A percentile compares a stretch with the other conserved stretches of the same genome.
These are phyloP conservation scores for Parastagonospora nodorum DNA, from an alignment of 2,329 filamentous ascomycete genomes.

Conservation along the genomic window DNA sequence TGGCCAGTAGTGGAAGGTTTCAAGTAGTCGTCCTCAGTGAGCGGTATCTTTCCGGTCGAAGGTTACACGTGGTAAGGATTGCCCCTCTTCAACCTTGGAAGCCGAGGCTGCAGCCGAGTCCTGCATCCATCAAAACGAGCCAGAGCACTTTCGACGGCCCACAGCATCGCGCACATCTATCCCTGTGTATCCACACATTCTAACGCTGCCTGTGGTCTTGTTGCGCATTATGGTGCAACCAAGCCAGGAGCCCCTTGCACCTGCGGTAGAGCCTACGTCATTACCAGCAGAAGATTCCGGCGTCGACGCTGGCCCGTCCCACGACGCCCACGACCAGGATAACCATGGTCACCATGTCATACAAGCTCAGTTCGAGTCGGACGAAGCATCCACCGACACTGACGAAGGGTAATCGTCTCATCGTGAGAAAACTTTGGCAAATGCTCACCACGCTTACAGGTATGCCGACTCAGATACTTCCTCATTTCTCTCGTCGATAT, in stretches of 20 bases:
- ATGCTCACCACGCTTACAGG: constrained; percentile 8
- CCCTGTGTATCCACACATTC: too few relatives aligned
- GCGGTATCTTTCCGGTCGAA: too few relatives aligned
- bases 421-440: too few relatives aligned
- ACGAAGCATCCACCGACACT: constrained; percentile 14
- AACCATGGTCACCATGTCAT: constrained; percentile 21
- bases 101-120: too few relatives aligned
- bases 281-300: constrained; percentile 16
- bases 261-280: background rate
- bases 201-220: too few relatives aligned
- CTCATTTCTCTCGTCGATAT: constrained; percentile 27
- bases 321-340: constrained; percentile 23
- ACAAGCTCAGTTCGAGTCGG: constrained; percentile 20
- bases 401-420: constrained; percentile 24
- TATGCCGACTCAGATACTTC: constrained; percentile 27
- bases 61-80: too few relatives aligned
- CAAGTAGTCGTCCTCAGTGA: too few relatives aligned
- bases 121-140: too few relatives aligned
- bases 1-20: background rate
- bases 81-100: too few relatives aligned
- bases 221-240: too few relatives aligned
- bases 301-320: constrained; percentile 14
- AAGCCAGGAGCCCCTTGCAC: background rate
- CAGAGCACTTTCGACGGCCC: too few relatives aligned
- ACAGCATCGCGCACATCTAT: too few relatives aligned